Base-by-base conservation (phyloP, 345 rosid species). In the Aegle marmelos region DNA sequence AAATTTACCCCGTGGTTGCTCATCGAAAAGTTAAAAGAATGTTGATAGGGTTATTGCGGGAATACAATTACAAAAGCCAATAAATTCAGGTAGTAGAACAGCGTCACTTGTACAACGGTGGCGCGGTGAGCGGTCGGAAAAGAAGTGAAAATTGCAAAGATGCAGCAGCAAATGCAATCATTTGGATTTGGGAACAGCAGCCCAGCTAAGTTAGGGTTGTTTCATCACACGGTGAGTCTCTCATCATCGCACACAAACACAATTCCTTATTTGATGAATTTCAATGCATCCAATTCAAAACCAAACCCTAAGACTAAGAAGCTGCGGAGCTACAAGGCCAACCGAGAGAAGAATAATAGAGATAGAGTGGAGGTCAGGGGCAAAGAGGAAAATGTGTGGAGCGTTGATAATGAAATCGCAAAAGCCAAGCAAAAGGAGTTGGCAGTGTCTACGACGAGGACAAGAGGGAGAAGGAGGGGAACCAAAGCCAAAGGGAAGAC, bases 381-480 rank as follows among this genome's bases (percentile, higher is more conserved):
- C 1, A 86, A 76, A n/a, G 88, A 91, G 74, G 94, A 91, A 16
- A 95, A 95, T 61, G 85, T 81, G 64, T 88, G 99, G 98, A 92
- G 97, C 81, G 75, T 91, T 14, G 99, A 93, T 79, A 92, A 93
- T 83, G 96, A 93, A 54, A 77, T 72, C 72, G 92, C 85, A 14
- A 87, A 85, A 79, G 45, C 82, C 2, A 70, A 68, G 9, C 68
- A 70, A 2, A 79, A 79, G 82, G 69, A 80, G 81, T 75, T 85
- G 69, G 75, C 80, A 85, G 79, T 25, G 77, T 74, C 73, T 79
- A 79, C 83, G 74, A 87, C 83, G 61, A 82, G 86, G 72, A 82
- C 61, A 56, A 82, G 83, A 72, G 94, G 94, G 69, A 88, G 83
- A 82, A 74, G 83, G 72, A 70, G 80, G 73, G 86, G 14, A 16